phyloP scores from a whole-genome alignment of 2,329 filamentous ascomycete genomes.

The Sporothrix humicola region DNA sequence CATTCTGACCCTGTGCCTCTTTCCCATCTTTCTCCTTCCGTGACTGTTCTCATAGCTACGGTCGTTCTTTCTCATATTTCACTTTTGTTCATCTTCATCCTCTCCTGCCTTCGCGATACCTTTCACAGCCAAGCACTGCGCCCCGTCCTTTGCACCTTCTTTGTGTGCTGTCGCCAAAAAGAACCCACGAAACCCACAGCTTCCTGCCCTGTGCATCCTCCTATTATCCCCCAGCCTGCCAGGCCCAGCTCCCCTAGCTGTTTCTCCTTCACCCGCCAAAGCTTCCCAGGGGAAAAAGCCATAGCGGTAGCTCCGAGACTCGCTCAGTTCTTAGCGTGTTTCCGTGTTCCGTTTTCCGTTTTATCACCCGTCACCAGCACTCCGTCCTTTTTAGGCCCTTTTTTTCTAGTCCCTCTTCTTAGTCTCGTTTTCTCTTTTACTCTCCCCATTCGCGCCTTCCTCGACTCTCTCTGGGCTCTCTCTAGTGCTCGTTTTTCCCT shows the following conservation, averaged over 20 bases:
- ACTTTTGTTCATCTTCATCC: not conserved
- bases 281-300: constrained; percentile 25
- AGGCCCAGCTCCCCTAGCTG: constrained; percentile 15
- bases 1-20: not conserved
- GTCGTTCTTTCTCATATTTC: not conserved
- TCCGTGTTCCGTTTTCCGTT: constrained; percentile 33
- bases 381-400: constrained; percentile 30
- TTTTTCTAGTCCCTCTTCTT: constrained; percentile 6
- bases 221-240: not conserved
- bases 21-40: not conserved
- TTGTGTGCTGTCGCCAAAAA: constrained; percentile 17
- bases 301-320: constrained; percentile 35
- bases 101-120: constrained; percentile 8
- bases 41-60: not conserved
- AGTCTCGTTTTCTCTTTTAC: constrained; percentile 24
- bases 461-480: constrained; percentile 3
- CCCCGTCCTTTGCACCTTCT: constrained; percentile 18
- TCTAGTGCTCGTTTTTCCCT: not conserved
- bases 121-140: constrained; percentile 22
- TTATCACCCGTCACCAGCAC: constrained; percentile 32
- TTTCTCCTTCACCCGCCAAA: constrained; percentile 19
- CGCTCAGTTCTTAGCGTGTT: constrained; percentile 34
- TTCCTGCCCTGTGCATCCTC: constrained; percentile 14
- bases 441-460: constrained; percentile 18
- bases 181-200: constrained; percentile 17